Evolutionary conservation across 441 rosid genomes (phyloP), one percentile per base, ranked within the genome.

Genomic region (Erysimum cheiri): DNA sequence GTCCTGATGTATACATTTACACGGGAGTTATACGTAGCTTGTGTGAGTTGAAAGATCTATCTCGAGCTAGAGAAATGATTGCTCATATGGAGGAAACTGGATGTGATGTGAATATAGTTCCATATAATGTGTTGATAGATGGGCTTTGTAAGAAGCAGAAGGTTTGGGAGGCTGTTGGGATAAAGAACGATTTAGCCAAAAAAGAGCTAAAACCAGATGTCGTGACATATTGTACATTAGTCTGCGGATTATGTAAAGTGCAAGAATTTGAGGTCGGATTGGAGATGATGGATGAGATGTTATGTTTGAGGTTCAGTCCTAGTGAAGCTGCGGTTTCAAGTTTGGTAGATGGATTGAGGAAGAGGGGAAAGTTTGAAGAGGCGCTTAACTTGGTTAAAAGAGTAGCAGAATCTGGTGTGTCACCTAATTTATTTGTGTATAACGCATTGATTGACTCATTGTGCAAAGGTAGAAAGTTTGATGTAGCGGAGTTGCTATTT

Each of bases 101-200:
- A n/a, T 80, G 78, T 29, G 82, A 77, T 56, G 75, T 85, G 74
- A 88, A 71, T 81, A 72, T 88, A 14, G 89, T 92, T 56, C 70
- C 81, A 24, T 92, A 87, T 69, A 94, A 90, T 78, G 89, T 90
- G 69, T 73, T 92, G 74, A 85, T 94, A 73, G 86, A 85, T 65
- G 94, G 97, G 43, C 86, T 94, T 46, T 94, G 96, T 77, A 90
- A 85, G 82, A 74, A 67, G 74, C 85, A 73, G 19, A 86, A 81
- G 61, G 83, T 80, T 33, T 73, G 80, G 75, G 93, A 88, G 74
- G 98, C 96, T 5, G 22, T 90, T 39, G 84, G 78, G 70, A 50
- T 92, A 26, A 94, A 87, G 87, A 80, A 85, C n/a, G 13, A 65
- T 65, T 80, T 94, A 61, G 10, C 59, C n/a, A 60, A 61, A 28